phyloP scores from a whole-genome alignment of 768 basidiomycete species.

The Thelephora ganbajun region DNA sequence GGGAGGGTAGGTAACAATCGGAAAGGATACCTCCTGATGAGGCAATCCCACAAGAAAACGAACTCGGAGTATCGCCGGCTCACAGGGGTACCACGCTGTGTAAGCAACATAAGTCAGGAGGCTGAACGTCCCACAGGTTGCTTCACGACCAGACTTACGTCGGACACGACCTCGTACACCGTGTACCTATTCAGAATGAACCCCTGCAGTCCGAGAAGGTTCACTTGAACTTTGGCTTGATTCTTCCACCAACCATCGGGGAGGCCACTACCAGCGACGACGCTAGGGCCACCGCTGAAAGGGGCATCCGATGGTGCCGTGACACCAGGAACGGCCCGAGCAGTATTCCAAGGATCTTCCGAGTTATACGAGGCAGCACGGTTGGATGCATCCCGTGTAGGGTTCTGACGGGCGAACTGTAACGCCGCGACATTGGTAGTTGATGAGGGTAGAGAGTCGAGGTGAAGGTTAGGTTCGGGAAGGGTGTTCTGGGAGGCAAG shows the following conservation, averaged over 20 bases:
- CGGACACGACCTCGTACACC: constrained; percentile 69
- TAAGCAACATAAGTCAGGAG: constrained; percentile 1
- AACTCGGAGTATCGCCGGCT: constrained; percentile 90
- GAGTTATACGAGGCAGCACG: constrained; percentile 33
- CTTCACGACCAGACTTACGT: constrained; percentile 36
- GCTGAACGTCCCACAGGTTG: constrained; percentile 3
- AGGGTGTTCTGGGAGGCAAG: constrained; percentile 67
- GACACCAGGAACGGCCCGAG: constrained; percentile 6
- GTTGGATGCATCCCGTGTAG: constrained; percentile 22
- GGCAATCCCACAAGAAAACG: constrained; percentile 75
- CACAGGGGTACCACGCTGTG: constrained; percentile 52
- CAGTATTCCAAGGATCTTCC: constrained; percentile 43
- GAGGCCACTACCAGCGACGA: constrained; percentile 54
- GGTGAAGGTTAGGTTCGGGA: constrained; percentile 59
- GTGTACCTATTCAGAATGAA: constrained; percentile 83
- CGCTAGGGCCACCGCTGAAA: constrained; percentile 38
- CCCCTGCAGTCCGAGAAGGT: constrained; percentile 76
- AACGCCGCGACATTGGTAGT: constrained; percentile 18
- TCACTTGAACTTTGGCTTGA: constrained; percentile 58
- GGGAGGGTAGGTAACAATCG: constrained; percentile 77
- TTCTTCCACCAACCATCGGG: constrained; percentile 82
- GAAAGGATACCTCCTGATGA: constrained; percentile 85
- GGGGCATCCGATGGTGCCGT: constrained; percentile 12
- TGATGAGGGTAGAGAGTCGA: constrained; percentile 40
- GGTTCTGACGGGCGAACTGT: constrained; percentile 21